phyloP scores from a whole-genome alignment of 164 flowering plant genomes.

The Magnolia kwangsiensis region DNA sequence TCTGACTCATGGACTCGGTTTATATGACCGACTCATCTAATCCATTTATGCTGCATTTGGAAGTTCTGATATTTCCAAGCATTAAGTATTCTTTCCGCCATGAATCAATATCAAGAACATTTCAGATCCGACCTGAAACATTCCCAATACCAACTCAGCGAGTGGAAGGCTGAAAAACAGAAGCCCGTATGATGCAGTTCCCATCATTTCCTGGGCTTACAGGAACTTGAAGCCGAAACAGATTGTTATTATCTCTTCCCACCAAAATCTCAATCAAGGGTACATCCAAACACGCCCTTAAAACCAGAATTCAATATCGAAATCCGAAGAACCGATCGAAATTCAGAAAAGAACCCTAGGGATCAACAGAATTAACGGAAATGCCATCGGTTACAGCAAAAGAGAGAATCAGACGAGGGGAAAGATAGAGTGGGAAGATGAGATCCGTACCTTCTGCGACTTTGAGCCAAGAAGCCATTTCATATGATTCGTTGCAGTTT shows the following conservation, averaged over 20 bases:
- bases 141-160: not conserved
- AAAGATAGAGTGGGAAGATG: not conserved
- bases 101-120: not conserved
- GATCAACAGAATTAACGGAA: not conserved
- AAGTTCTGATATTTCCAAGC: no score
- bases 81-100: not conserved
- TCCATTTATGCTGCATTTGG: not conserved
- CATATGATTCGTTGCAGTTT: not conserved
- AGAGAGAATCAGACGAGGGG: not conserved
- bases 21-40: no score
- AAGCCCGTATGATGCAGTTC: not conserved
- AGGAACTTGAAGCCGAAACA: not conserved
- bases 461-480: conserved; percentile 84
- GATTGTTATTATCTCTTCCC: not conserved
- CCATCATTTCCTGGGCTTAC: not conserved
- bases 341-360: not conserved
- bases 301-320: not conserved
- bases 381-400: not conserved
- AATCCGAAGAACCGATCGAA: not conserved
- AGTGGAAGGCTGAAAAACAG: not conserved
- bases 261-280: not conserved
- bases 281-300: not conserved
- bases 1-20: no score
- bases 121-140: not conserved
- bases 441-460: conserved; percentile 74